Evolutionary conservation across 768 basidiomycete genomes (phyloP).

Genomic region (Boletus coccyginus): DNA sequence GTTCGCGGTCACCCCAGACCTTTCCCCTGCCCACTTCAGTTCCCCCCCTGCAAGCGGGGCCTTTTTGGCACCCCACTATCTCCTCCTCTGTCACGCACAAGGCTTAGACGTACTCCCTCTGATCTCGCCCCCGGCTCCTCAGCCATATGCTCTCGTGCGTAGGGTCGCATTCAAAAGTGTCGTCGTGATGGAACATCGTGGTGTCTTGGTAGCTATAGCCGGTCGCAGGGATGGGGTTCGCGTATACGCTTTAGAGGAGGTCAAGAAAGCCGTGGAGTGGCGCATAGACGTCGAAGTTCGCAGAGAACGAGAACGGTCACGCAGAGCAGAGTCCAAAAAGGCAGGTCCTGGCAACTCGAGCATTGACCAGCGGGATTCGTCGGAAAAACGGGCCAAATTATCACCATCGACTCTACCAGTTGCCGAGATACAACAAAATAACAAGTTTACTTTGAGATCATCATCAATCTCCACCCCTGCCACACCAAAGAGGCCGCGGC

Average conservation of each 20-base stretch:
- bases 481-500: conserved; percentile 24
- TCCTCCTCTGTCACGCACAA: conserved; percentile 82
- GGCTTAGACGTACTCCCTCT: conserved; percentile 85
- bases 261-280: conserved; percentile 86
- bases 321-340: conserved; percentile 66
- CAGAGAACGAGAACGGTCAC: conserved; percentile 69
- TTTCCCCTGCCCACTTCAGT: conserved; percentile 75
- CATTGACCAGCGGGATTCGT: conserved; percentile 37
- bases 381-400: conserved; percentile 48
- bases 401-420: conserved; percentile 51
- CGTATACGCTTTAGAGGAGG: conserved; percentile 85
- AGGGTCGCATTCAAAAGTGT: conserved; percentile 81
- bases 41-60: conserved; percentile 76
- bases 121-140: conserved; percentile 65
- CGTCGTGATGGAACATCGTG: conserved; percentile 91
- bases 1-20: conserved; percentile 60
- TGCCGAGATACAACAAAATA: conserved; percentile 24
- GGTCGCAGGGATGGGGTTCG: conserved; percentile 83
- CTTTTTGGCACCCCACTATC: conserved; percentile 77
- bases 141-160: conserved; percentile 80
- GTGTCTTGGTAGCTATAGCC: conserved; percentile 87
- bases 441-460: conserved; percentile 21
- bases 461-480: conserved; percentile 15
- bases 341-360: conserved; percentile 35
- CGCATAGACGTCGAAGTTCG: conserved; percentile 77